Conservation (phyloP, 441 rosid species). For the Jatropha podagrica region DNA sequence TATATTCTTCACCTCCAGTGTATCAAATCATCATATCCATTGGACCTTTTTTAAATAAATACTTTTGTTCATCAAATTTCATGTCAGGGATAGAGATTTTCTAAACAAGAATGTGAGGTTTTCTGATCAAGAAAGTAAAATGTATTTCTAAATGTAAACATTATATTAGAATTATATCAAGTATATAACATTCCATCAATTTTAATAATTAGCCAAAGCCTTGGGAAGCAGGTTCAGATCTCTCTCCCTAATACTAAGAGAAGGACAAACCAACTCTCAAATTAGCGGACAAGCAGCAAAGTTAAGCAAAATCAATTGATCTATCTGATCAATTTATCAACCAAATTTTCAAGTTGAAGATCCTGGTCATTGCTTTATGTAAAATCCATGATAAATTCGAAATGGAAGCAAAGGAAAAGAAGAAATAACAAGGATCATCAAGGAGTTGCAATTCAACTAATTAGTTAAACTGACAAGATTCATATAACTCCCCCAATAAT, state of each 20-base stretch:
- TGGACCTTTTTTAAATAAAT: not conserved
- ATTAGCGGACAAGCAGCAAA: not conserved
- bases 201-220: too few relatives aligned
- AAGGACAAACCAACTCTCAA: not conserved
- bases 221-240: not conserved
- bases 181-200: too few relatives aligned
- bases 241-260: not conserved
- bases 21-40: constrained; percentile 8
- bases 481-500: not conserved
- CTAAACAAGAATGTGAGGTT: too few relatives aligned
- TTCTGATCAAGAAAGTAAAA: too few relatives aligned
- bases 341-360: not conserved
- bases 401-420: not conserved
- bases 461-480: not conserved
- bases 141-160: too few relatives aligned
- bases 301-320: not conserved
- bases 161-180: too few relatives aligned
- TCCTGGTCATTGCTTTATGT: not conserved
- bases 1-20: not conserved
- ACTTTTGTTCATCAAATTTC: not conserved
- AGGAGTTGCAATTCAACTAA: not conserved
- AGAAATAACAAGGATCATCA: not conserved
- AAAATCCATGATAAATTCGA: constrained; percentile 1
- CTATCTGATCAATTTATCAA: not conserved
- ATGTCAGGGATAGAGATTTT: not conserved